Evolutionary conservation across 2,329 filamentous ascomycete genomes (phyloP), one percentile per base, ranked within the genome.

Genomic region (Pezicula neosporulosa): DNA sequence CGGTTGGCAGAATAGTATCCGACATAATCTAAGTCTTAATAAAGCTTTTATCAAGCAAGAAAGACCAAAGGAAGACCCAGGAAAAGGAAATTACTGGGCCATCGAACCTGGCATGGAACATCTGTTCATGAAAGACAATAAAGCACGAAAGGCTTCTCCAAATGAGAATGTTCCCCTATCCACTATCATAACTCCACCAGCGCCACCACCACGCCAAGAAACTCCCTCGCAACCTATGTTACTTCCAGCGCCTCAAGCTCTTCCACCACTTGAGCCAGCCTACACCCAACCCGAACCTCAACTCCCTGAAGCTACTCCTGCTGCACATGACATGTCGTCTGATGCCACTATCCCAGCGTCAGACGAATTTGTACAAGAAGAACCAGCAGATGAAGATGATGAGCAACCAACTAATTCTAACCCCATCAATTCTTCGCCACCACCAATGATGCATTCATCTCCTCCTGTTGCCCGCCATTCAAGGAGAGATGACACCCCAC

Each of bases 1-100:
- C 10, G 93, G 94, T 56, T 99, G 94, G 94, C 93, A 97, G 71
- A 99, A 99, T 71, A 97, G 94, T 74, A 99, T 99, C 68, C 88
- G 94, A 33, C 94, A 99, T 71, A 99, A 99, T 62, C 83, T 99
- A 33, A 97, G 92, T 66, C 77, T 99, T 42, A 96, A 97, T 77
- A 97, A 97, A 73, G 90, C 89, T 44, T 97, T 97, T 66, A 85
- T 92, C 67, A 97, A 97, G 73, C 88, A 96, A 65, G 92, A 97
- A 70, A 83, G 94, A 53, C 91, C 92, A 51, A 97, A 97, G 76
- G 92, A 97, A 66, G 94, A 97, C 64, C 92, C 93, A 3, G 94
- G 94, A 62, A 97, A 97, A 72, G 94, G 94, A 41, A 93, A 96
- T 70, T 97, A 97, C 73, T 97, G 94, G 94, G 83, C 85, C 41